Conservation (phyloP, 1,139 yeast species). For the Nakaseomyces bracarensis region DNA sequence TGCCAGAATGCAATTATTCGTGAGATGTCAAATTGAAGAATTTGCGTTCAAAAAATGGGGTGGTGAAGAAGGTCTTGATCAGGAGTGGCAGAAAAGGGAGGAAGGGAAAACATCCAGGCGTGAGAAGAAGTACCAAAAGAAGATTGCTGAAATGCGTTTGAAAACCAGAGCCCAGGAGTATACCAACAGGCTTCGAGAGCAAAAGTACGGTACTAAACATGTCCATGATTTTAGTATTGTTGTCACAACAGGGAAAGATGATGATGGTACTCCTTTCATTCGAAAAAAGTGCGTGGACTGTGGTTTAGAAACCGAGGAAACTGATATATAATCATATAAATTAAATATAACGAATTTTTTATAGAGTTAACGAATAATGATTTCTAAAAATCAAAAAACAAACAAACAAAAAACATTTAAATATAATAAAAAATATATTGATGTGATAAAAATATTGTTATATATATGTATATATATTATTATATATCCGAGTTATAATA, state of each 20-base stretch:
- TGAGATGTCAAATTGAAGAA: conserved; percentile 85
- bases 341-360: neutral
- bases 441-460: too few relatives aligned
- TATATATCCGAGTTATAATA: too few relatives aligned
- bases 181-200: conserved; percentile 57
- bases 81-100: conserved; percentile 86
- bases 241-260: conserved; percentile 34
- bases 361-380: neutral
- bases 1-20: conserved; percentile 84
- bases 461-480: too few relatives aligned
- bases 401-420: too few relatives aligned
- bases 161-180: conserved; percentile 89
- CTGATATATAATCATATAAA: conserved; percentile 20
- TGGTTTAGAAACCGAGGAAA: conserved; percentile 79
- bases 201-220: conserved; percentile 49
- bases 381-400: too few relatives aligned
- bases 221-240: conserved; percentile 74
- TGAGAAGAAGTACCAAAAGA: conserved; percentile 69
- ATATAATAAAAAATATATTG: too few relatives aligned
- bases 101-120: conserved; percentile 59
- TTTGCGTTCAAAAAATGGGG: conserved; percentile 96
- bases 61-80: conserved; percentile 75
- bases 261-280: conserved; percentile 41
- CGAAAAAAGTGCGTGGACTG: conserved; percentile 68
- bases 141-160: conserved; percentile 77